Percentiles rank a stretch among this genome's conserved stretches.
Conservation (phyloP, 1,139 yeast genomes). For the Nakaseomyces uthaithaninus region DNA sequence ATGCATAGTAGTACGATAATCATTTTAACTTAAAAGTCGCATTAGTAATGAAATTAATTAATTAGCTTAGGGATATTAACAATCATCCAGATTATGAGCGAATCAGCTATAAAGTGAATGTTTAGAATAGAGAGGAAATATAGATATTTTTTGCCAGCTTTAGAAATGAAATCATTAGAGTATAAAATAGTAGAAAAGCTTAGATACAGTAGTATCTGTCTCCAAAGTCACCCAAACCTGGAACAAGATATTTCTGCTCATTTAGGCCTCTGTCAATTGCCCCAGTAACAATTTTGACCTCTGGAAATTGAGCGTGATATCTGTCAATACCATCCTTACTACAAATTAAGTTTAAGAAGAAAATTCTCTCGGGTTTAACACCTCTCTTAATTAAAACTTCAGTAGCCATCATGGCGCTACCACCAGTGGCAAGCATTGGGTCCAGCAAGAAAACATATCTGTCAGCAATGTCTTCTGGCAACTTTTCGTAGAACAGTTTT, state of each 20-base stretch:
- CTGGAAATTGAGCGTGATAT: slow-evolving; percentile 72
- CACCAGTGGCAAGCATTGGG: slow-evolving; percentile 98
- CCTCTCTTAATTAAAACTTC: slow-evolving; percentile 83
- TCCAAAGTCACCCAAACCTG: slow-evolving; percentile 97
- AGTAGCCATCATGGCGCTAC: slow-evolving; percentile 94
- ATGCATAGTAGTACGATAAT: too few species aligned
- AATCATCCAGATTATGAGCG: too few species aligned
- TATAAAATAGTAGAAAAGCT: too few species aligned
- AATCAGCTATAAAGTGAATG: too few species aligned
- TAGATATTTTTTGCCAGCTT: too few species aligned
- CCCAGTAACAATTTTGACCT: slow-evolving; percentile 84
- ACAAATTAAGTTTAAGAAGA: slow-evolving; percentile 83
- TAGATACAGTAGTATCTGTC: slow-evolving; percentile 91
- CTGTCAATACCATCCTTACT: slow-evolving; percentile 88
- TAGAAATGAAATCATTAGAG: too few species aligned
- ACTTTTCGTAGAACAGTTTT: slow-evolving; percentile 77
- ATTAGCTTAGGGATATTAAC: too few species aligned
- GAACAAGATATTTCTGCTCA: slow-evolving; percentile 75
- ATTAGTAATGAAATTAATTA: too few species aligned
- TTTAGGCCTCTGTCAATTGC: slow-evolving; percentile 82
- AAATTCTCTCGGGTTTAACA: slow-evolving; percentile 75
- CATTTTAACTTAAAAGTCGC: too few species aligned
- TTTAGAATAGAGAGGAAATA: too few species aligned
- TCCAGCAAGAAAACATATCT: slow-evolving; percentile 86
- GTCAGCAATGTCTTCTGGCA: slow-evolving; percentile 83